phyloP scores from a whole-genome alignment of 257 asterid genomes.

The Datura wrightii region DNA sequence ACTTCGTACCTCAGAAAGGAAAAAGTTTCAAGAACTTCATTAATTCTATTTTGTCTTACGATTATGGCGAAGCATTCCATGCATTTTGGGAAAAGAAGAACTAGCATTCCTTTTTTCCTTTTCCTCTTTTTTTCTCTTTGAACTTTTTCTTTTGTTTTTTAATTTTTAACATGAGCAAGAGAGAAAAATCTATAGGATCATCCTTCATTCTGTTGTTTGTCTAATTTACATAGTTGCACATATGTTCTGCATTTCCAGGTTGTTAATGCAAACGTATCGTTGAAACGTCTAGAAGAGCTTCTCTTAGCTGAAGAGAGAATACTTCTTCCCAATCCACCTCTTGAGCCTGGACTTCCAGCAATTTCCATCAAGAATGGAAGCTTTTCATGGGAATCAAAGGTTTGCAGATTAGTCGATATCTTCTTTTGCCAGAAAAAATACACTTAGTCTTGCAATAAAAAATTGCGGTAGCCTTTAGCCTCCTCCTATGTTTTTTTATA shows the following conservation, averaged over 20 bases:
- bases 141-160: too few relatives aligned
- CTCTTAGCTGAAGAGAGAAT: conserved; percentile 80
- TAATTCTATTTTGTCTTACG: too few relatives aligned
- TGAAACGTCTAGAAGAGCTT: conserved; percentile 91
- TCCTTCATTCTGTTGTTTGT: not conserved
- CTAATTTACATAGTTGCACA: not conserved
- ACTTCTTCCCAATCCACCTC: conserved; percentile 84
- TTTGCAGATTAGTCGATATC: conserved; percentile 29
- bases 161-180: not conserved
- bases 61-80: too few relatives aligned
- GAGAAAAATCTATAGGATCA: not conserved
- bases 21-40: not conserved
- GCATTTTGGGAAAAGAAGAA: too few relatives aligned
- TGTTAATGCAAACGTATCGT: conserved; percentile 90
- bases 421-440: not conserved
- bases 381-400: conserved; percentile 98
- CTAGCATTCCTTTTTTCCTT: too few relatives aligned
- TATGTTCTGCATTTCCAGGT: conserved; percentile 54
- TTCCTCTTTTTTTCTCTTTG: too few relatives aligned
- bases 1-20: not conserved
- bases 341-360: conserved; percentile 83
- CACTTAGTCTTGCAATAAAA: not conserved
- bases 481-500: not conserved
- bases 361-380: conserved; percentile 85
- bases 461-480: not conserved